Conservation (phyloP, 805 yeast species). For the Candida rishiriensis region DNA sequence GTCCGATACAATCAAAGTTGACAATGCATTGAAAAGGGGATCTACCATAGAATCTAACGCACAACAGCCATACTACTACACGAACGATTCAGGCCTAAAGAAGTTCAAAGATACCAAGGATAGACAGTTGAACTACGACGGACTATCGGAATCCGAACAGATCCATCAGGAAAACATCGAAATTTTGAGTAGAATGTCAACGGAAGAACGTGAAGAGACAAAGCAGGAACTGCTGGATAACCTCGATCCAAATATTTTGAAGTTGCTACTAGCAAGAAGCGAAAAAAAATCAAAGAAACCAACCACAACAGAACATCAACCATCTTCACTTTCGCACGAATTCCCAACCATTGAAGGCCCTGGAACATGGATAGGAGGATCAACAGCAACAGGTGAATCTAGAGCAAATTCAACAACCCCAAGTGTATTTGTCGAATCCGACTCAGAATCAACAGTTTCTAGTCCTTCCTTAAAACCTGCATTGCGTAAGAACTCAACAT, state of each 20-base stretch:
- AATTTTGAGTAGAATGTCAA: constrained; percentile 55
- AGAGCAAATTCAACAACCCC: constrained; percentile 30
- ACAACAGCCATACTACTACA: background rate
- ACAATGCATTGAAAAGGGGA: constrained; percentile 1
- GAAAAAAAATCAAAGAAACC: constrained; percentile 21
- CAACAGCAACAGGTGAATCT: constrained; percentile 36
- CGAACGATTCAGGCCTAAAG: constrained; percentile 6
- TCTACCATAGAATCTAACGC: background rate
- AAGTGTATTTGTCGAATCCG: constrained; percentile 5
- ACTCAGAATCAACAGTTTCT: constrained; percentile 11
- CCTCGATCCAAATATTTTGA: constrained; percentile 65
- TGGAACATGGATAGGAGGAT: constrained; percentile 33
- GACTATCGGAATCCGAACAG: constrained; percentile 59
- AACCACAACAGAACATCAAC: background rate
- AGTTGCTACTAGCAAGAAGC: constrained; percentile 52
- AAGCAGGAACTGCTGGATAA: constrained; percentile 60
- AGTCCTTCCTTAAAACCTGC: constrained; percentile 18
- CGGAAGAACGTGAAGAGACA: constrained; percentile 59
- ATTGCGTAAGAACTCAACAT: constrained; percentile 15
- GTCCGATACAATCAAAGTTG: constrained; percentile 18
- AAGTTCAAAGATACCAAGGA: constrained; percentile 12
- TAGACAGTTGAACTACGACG: constrained; percentile 14
- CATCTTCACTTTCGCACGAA: constrained; percentile 21
- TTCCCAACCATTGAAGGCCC: constrained; percentile 31
- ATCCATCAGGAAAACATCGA: constrained; percentile 75